Evolutionary conservation across 257 asterid species (phyloP).

Genomic region (Lycium ferocissimum): DNA sequence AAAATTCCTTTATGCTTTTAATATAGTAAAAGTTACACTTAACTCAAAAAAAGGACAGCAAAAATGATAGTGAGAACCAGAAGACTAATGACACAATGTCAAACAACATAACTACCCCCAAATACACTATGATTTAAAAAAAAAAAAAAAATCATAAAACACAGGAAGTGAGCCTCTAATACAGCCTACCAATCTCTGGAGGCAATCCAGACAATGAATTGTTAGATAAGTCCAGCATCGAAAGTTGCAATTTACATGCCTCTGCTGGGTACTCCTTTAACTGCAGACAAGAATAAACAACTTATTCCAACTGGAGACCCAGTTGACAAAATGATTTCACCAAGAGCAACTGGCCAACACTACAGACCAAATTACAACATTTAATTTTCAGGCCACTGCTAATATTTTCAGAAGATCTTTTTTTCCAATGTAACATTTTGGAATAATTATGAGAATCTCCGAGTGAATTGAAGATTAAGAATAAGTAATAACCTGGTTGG

Average conservation of each 20-base stretch:
- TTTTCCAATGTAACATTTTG: slow-evolving; percentile 13
- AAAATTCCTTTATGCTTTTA: background rate
- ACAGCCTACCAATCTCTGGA: slow-evolving; percentile 77
- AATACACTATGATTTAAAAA: background rate
- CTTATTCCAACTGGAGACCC: slow-evolving; percentile 28
- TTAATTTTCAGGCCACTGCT: slow-evolving; percentile 11
- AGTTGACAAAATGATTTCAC: slow-evolving; percentile 30
- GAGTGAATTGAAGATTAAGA: slow-evolving; percentile 30
- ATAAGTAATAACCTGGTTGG: slow-evolving; percentile 75
- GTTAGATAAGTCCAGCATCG: slow-evolving; percentile 88
- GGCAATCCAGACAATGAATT: slow-evolving; percentile 94
- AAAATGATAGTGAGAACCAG: background rate
- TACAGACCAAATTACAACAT: slow-evolving; percentile 18
- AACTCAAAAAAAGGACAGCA: background rate
- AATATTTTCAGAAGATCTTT: background rate
- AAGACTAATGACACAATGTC: background rate
- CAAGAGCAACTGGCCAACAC: slow-evolving; percentile 29
- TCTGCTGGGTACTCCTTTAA: slow-evolving; percentile 86
- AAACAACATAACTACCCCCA: slow-evolving; percentile 10
- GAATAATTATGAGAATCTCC: slow-evolving; percentile 24
- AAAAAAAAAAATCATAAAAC: background rate
- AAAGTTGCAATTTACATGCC: slow-evolving; percentile 86
- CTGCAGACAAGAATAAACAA: slow-evolving; percentile 55
- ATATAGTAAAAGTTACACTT: background rate
- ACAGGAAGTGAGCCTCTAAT: slow-evolving; percentile 1